Evolutionary conservation across 768 basidiomycete species (phyloP).

Genomic region (Tulasnella sp.): DNA sequence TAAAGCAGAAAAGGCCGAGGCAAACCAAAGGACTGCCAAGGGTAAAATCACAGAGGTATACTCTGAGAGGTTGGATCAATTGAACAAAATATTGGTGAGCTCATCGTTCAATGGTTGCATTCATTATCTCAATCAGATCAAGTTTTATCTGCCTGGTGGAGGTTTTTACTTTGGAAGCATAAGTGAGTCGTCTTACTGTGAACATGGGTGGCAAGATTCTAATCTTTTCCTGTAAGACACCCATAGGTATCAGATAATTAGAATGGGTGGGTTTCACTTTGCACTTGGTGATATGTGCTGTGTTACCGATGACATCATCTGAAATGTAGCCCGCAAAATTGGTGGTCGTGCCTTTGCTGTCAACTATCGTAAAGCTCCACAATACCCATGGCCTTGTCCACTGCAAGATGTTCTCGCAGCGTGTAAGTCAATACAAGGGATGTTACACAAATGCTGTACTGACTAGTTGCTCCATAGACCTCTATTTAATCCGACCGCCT

Average conservation of each 20-base stretch:
- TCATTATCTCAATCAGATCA: not conserved
- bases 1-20: constrained; percentile 9
- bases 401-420: constrained; percentile 82
- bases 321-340: constrained; percentile 6
- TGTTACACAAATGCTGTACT: too few species aligned
- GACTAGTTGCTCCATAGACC: constrained; percentile 34
- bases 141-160: constrained; percentile 26
- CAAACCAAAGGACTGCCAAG: not conserved
- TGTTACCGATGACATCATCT: constrained; percentile 31
- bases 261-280: constrained; percentile 69
- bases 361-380: constrained; percentile 63
- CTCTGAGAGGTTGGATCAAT: constrained; percentile 13
- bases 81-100: constrained; percentile 16
- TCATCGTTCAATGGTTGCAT: constrained; percentile 26
- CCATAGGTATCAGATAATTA: constrained; percentile 39
- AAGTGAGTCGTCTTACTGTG: not conserved
- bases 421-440: constrained; percentile 56
- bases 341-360: constrained; percentile 24
- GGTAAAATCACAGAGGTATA: constrained; percentile 11
- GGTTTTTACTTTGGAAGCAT: constrained; percentile 15
- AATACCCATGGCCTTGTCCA: constrained; percentile 74
- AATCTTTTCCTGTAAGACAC: constrained; percentile 24
- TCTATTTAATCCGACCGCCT: constrained; percentile 82
- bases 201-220: not conserved
- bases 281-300: constrained; percentile 29